Base-by-base conservation (phyloP, 768 basidiomycete genomes). In the Paxillus ammoniavirescens region DNA sequence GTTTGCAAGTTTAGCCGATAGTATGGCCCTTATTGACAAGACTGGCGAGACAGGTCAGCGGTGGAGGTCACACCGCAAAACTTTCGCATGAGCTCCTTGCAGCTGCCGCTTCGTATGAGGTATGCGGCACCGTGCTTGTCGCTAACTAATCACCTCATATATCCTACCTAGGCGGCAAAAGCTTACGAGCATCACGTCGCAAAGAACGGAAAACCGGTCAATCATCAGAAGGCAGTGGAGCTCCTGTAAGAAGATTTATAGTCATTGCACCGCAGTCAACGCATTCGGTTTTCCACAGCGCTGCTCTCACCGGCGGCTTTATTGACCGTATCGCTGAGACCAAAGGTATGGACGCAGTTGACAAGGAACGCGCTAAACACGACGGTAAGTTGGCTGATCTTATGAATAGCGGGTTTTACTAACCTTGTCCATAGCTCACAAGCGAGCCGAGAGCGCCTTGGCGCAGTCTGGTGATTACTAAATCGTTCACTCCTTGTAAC, bases 21-120 rank as follows among this genome's bases (percentile, higher is more conserved):
- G 15, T 15, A 13, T 9, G 7, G 21, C 42, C 21, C n/a, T 23
- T 28, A 38, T n/a, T 33, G 37, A 21, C 9, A n/a, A 36, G 42
- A 9, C 37, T 53, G 17, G 64, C 54, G 23, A 13, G 26, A 21
- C 18, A 69, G 66, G 42, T 66, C 17, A 44, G 41, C 6, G 55
- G 35, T 12, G 58, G 21, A 17, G 37, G 31, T 17, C 64, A 71
- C 51, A 35, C 28, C 2, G 60, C 61, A 13, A 59, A 63, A 21
- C 30, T 69, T 42, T 62, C 60, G 6, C 68, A 69, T 33, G 63
- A 71, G 42, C 23, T 64, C 46, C 44, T 69, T 50, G 64, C 65
- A 3, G 62, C 53, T 10, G 67, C 69, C 2, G 67, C 67, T 3
- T 64, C 67, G 8, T 68, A 64, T 47, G 69, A 68, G 54, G 67